These are phyloP conservation scores for Tetrapyrgos nigripes DNA, from an alignment of 1,284 basidiomycete genomes.

Conservation along the genomic window DNA sequence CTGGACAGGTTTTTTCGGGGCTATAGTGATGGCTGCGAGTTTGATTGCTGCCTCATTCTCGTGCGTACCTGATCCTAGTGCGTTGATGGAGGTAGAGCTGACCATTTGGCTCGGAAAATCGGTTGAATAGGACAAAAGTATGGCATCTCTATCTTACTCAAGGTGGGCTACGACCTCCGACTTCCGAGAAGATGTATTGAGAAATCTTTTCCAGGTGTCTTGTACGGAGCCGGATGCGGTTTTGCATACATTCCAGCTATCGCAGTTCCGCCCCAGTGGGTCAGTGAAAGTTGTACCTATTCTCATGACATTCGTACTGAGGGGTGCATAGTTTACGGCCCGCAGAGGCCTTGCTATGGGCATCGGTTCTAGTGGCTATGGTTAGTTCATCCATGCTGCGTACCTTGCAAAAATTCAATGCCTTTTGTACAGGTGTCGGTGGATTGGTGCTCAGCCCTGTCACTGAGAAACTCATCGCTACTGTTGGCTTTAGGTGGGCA, in stretches of 20 bases:
- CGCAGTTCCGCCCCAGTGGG: conserved; percentile 9
- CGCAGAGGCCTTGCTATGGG: conserved; percentile 13
- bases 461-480: conserved; percentile 10
- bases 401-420: not conserved
- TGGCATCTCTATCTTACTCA: conserved; percentile 16
- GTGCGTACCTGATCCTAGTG: not conserved
- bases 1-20: conserved; percentile 8
- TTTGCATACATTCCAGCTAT: conserved; percentile 15
- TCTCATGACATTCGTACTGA: no score
- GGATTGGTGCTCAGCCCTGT: conserved; percentile 14
- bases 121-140: conserved; percentile 2
- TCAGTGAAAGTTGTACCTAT: no score
- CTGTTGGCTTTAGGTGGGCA: conserved; percentile 12
- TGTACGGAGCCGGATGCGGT: conserved; percentile 14
- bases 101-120: no score
- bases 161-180: conserved; percentile 2
- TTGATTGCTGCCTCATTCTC: conserved; percentile 12
- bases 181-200: not conserved
- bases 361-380: conserved; percentile 12
- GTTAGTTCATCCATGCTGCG: conserved; percentile 1
- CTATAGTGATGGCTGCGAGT: conserved; percentile 9
- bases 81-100: not conserved
- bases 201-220: conserved; percentile 3
- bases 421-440: conserved; percentile 7
- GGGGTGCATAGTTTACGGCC: conserved; percentile 1